Base-by-base conservation (phyloP, 2,329 filamentous ascomycete genomes). In the Anisogramma anomala region DNA sequence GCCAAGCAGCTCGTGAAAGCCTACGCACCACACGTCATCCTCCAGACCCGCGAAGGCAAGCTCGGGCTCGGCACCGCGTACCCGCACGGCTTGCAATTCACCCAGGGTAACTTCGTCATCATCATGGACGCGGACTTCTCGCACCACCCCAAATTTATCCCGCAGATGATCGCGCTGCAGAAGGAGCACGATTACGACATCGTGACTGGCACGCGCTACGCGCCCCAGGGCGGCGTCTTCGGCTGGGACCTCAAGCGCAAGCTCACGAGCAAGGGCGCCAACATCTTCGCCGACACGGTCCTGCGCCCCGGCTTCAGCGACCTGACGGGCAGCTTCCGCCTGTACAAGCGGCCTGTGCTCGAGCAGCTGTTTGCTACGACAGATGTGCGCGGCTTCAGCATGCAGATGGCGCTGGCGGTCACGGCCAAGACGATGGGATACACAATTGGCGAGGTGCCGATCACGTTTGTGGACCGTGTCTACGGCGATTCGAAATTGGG, bases 101-200 rank as follows among this genome's bases (percentile, higher is more conserved):
- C 74, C 18, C 87, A 79, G 17, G 91, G 91, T 55, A 95, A 93
- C 74, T 96, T 79, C 58, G 85, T 98, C 59, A 85, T 98, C 71
- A 98, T 98, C 74, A 98, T 98, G 91, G 91, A 98, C 69, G 91
- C 93, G 65, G 91, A 98, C 67, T 98, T 98, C 74, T 86, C 79
- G 54, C 91, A 98, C 69, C 91, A 98, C 71, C 91, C 91, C 58
- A 98, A 96, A 68, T 98, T 96, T 75, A 94, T 98, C 64, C 80
- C 88, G 40, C 72, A 81, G 58, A 96, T 98, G 86, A 85, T 98
- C 55, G 74, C 73, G 45, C 74, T 79, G 51, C 91, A 96, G 64
- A 74, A 77, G 61, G 62, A 60, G 47, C 80, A 70, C 50, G 78
- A 86, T 68, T 94, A 86, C 68, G 91, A 98, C 58, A 98, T 98